Evolutionary conservation across 2,329 filamentous ascomycete genomes (phyloP).

Genomic region (Talaromyces sp.): DNA sequence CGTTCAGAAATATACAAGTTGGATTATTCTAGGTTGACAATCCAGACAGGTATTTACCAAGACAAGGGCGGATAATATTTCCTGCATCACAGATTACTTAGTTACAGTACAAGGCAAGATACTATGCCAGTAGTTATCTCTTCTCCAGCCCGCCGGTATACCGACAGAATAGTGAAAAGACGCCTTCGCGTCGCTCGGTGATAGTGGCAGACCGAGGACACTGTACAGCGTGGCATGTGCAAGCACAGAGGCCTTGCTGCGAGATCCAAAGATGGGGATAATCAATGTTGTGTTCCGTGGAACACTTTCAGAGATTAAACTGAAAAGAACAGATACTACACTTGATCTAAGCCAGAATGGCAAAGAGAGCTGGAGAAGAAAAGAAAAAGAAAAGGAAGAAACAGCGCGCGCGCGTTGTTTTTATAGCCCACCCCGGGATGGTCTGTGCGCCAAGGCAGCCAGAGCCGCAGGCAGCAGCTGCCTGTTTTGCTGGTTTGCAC

Average conservation of each 20-base stretch:
- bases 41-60: too few species aligned
- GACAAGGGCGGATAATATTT: too few species aligned
- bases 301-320: slow-evolving; percentile 90
- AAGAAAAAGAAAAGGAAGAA: slow-evolving; percentile 30
- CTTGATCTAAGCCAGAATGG: slow-evolving; percentile 75
- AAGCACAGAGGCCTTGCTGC: slow-evolving; percentile 64
- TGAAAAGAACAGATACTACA: slow-evolving; percentile 97
- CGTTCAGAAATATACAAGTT: too few species aligned
- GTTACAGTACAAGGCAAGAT: too few species aligned
- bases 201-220: slow-evolving; percentile 74
- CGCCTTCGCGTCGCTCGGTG: slow-evolving; percentile 63
- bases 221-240: slow-evolving; percentile 61
- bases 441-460: slow-evolving; percentile 17
- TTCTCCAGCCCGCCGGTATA: slow-evolving; percentile 57
- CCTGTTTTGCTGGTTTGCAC: slow-evolving; percentile 1
- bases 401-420: slow-evolving; percentile 21
- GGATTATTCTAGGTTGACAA: too few species aligned
- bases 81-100: too few species aligned
- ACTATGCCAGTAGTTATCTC: slow-evolving; percentile 21
- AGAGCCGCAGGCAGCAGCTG: neutral
- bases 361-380: slow-evolving; percentile 48
- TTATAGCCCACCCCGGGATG: slow-evolving; percentile 22
- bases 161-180: slow-evolving; percentile 60
- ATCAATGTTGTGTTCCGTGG: slow-evolving; percentile 69
- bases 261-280: slow-evolving; percentile 71